phyloP scores from a whole-genome alignment of 805 yeast species.

The Cyberlindnera suaveolens region DNA sequence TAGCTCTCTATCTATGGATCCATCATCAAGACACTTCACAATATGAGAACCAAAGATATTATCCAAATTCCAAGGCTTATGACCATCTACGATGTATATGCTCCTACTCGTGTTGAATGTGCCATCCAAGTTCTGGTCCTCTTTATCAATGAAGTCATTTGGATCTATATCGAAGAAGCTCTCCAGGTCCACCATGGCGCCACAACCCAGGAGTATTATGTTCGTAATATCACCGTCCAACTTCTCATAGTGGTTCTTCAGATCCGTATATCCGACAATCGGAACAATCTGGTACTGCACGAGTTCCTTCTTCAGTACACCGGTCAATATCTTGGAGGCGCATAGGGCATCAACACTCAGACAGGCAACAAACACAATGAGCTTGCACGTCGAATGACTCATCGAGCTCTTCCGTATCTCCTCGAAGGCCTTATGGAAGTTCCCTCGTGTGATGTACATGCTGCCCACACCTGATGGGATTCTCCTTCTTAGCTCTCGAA shows the following conservation, averaged over 20 bases:
- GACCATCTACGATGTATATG: slow-evolving; percentile 84
- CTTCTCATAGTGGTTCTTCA: slow-evolving; percentile 53
- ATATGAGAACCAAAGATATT: slow-evolving; percentile 79
- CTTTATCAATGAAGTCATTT: slow-evolving; percentile 36
- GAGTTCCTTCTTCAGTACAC: slow-evolving; percentile 68
- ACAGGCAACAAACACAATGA: slow-evolving; percentile 78
- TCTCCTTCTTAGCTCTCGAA: background rate
- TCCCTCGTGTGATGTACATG: slow-evolving; percentile 73
- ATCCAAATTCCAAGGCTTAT: slow-evolving; percentile 94
- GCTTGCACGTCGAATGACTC: slow-evolving; percentile 87
- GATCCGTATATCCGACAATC: slow-evolving; percentile 83
- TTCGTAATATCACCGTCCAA: slow-evolving; percentile 73
- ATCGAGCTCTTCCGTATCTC: slow-evolving; percentile 65
- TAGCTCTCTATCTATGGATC: slow-evolving; percentile 57
- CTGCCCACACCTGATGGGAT: background rate
- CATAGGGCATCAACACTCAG: slow-evolving; percentile 88
- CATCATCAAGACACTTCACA: slow-evolving; percentile 84
- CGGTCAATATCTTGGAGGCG: slow-evolving; percentile 71
- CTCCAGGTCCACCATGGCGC: slow-evolving; percentile 85
- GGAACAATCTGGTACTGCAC: slow-evolving; percentile 88
- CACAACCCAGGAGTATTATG: slow-evolving; percentile 84
- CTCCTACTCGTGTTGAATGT: slow-evolving; percentile 40
- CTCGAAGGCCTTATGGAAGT: slow-evolving; percentile 62
- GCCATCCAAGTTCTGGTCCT: slow-evolving; percentile 22
- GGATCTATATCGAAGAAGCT: slow-evolving; percentile 60